Conservation (phyloP, 2,329 filamentous ascomycete genomes). For the Neopestalotiopsis sp. region DNA sequence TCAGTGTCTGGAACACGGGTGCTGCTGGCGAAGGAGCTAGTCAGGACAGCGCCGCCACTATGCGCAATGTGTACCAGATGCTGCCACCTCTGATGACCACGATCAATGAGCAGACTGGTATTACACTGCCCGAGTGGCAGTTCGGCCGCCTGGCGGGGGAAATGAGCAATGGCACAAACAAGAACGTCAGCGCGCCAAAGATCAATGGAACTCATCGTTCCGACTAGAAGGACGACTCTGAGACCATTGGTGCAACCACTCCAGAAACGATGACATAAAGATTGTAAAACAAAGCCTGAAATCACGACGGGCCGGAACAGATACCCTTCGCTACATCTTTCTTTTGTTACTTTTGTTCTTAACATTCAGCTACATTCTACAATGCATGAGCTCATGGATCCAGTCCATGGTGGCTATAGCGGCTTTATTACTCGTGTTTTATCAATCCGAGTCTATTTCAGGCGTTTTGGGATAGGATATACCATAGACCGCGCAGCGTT, state of each 20-base stretch:
- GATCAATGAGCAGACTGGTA: slow-evolving; percentile 88
- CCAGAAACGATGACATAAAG: neutral
- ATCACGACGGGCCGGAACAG: neutral
- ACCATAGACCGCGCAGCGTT: neutral
- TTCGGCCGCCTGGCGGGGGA: slow-evolving; percentile 55
- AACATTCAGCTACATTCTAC: neutral
- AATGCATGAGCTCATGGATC: too few relatives aligned
- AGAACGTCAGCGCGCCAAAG: slow-evolving; percentile 37
- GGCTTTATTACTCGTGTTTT: too few relatives aligned
- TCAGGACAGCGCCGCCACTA: slow-evolving; percentile 64
- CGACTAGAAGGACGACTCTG: neutral
- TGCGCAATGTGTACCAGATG: slow-evolving; percentile 85
- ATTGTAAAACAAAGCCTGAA: too few relatives aligned
- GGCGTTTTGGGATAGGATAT: neutral
- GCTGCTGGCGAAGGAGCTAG: slow-evolving; percentile 46
- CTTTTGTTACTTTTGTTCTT: neutral
- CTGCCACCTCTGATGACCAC: slow-evolving; percentile 83
- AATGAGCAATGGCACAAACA: slow-evolving; percentile 38
- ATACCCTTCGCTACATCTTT: neutral
- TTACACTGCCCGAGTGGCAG: slow-evolving; percentile 79
- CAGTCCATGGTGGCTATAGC: too few relatives aligned
- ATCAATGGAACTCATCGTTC: slow-evolving; percentile 35
- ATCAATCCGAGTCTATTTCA: neutral
- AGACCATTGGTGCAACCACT: neutral
- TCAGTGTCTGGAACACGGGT: slow-evolving; percentile 88